These are phyloP conservation scores for Oemleria cerasiformis DNA, from an alignment of 306 rosid species.

Conservation along the genomic window DNA sequence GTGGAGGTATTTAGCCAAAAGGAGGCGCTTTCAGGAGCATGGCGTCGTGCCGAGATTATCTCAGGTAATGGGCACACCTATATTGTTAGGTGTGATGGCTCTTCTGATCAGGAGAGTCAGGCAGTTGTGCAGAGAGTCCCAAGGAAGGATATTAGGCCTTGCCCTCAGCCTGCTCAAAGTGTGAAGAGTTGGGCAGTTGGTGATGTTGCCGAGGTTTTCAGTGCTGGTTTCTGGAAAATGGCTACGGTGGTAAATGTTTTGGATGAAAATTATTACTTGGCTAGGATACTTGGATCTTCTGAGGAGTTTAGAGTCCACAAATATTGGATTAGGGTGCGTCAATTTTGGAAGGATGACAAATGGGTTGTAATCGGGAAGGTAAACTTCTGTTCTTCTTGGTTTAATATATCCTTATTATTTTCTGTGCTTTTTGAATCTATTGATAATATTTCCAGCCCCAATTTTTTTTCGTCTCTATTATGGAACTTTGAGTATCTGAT, in stretches of 20 bases:
- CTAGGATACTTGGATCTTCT: conserved; percentile 54
- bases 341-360: conserved; percentile 53
- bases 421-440: neutral
- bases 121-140: conserved; percentile 47
- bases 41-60: conserved; percentile 65
- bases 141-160: conserved; percentile 66
- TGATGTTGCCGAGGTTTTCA: conserved; percentile 65
- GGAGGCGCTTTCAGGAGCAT: conserved; percentile 43
- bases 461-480: neutral
- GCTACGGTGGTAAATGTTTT: conserved; percentile 43
- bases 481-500: neutral
- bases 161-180: conserved; percentile 44
- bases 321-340: conserved; percentile 52
- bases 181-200: conserved; percentile 43
- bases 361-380: conserved; percentile 66
- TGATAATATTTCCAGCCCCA: conserved; percentile 11
- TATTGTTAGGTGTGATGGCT: conserved; percentile 41
- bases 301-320: conserved; percentile 41
- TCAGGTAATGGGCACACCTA: conserved; percentile 65
- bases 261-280: conserved; percentile 41
- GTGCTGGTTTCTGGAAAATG: conserved; percentile 60
- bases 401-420: neutral
- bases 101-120: conserved; percentile 21
- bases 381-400: conserved; percentile 9
- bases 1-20: conserved; percentile 67